Percentiles rank a stretch among this genome's conserved stretches.
Conservation (phyloP, 2,329 filamentous ascomycete genomes). For the Scleromitrula shiraiana region DNA sequence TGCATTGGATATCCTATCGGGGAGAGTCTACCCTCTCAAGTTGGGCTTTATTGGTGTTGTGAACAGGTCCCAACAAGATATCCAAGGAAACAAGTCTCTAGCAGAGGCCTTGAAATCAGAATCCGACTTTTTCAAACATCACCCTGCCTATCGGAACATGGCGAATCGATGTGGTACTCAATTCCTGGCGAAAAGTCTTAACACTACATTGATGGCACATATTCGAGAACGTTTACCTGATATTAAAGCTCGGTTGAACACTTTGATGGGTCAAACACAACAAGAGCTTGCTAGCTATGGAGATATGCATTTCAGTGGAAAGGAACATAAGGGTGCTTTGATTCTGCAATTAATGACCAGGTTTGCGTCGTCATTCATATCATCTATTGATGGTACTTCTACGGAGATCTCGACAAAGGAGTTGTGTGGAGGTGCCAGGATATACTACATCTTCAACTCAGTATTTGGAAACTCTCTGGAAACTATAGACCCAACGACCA, state of each 20-base stretch:
- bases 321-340: slow-evolving; percentile 89
- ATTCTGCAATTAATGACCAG: slow-evolving; percentile 97
- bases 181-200: slow-evolving; percentile 88
- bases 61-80: slow-evolving; percentile 96
- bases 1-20: slow-evolving; percentile 93
- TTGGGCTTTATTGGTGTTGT: slow-evolving; percentile 97
- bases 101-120: slow-evolving; percentile 85
- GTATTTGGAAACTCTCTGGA: slow-evolving; percentile 88
- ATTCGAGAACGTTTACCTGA: slow-evolving; percentile 93
- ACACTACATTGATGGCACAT: slow-evolving; percentile 90
- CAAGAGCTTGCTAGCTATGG: slow-evolving; percentile 97
- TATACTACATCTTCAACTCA: slow-evolving; percentile 31
- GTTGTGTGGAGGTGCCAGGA: slow-evolving; percentile 29
- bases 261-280: slow-evolving; percentile 98
- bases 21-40: slow-evolving; percentile 92
- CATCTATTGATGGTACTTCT: slow-evolving; percentile 96
- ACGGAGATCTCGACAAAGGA: slow-evolving; percentile 97
- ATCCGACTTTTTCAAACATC: slow-evolving; percentile 91
- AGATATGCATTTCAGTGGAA: slow-evolving; percentile 94
- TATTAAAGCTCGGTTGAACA: slow-evolving; percentile 96
- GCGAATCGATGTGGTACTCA: slow-evolving; percentile 87
- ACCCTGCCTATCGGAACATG: slow-evolving; percentile 96
- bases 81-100: slow-evolving; percentile 91
- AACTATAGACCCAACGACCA: slow-evolving; percentile 90
- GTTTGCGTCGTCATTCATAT: slow-evolving; percentile 95